Base-by-base conservation (phyloP, 495 filamentous ascomycete genomes). In the Daldinia caldariorum region DNA sequence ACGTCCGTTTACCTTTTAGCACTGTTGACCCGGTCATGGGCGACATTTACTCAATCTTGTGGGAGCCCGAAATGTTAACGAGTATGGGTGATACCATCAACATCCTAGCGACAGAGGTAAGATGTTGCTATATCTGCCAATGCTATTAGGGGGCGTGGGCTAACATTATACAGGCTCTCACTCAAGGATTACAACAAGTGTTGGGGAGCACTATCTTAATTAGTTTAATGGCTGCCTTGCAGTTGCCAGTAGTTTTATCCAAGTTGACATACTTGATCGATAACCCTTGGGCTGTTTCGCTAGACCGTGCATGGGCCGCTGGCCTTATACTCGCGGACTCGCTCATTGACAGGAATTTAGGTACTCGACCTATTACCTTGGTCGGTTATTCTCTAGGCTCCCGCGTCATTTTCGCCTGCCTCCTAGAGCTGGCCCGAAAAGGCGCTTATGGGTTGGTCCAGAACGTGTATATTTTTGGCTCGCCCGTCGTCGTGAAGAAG, bases 51-150 rank as follows among this genome's bases (percentile, higher is more conserved):
- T 98, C 96, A 0, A 89, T 99, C 8, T 83, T 94, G 58, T 99
- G 96, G 96, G 95, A 99, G 78, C 96, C 95, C 4, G 95, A 99
- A 71, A 97, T 99, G 94, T 85, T 99, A 69, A 90, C 87, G 51
- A 95, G 91, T 75, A 98, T 97, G 92, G 95, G 95, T 84, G 90
- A 93, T 60, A 99, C 95, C 22, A 98, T 99, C 71, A 97, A 97
- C 71, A 97, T 99, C 78, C 84, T 99, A 51, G 95, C 96, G 60
- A 97, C 96, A 43, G 95, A 99, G 88, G 93, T 96, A 81, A 81
- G 85, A 55, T 8, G 26, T 26, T 8, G 26, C 3, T 8, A 39
- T 16, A 16, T 14, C 57, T 18, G 1, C 32, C 14, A 22, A 50
- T 22, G 56, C 14, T 4, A 49, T 20, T 29, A n/a, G n/a, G 51